Conservation (phyloP, 495 filamentous ascomycete species). For the Hypoxylon fuscum region DNA sequence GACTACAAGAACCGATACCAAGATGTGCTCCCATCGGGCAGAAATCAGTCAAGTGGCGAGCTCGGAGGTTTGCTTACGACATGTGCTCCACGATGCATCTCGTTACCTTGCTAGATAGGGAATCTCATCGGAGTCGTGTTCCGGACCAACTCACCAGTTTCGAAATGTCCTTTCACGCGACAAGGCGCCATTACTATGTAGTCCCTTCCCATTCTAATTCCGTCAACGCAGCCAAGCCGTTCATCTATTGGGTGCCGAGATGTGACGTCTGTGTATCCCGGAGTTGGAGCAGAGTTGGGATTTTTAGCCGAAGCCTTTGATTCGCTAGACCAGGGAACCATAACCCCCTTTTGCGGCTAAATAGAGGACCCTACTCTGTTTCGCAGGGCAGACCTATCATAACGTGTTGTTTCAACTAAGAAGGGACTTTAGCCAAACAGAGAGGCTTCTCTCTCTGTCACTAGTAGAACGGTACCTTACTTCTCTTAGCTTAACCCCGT, state of each 20-base stretch:
- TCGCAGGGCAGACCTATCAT: slow-evolving; percentile 39
- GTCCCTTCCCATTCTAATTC: slow-evolving; percentile 20
- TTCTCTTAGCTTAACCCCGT: slow-evolving; percentile 31
- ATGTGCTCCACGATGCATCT: slow-evolving; percentile 11
- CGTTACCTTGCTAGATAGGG: slow-evolving; percentile 9
- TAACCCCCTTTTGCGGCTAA: slow-evolving; percentile 39
- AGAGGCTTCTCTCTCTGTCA: slow-evolving; percentile 23
- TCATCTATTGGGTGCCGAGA: slow-evolving; percentile 31
- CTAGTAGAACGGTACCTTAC: slow-evolving; percentile 30
- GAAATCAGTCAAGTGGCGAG: slow-evolving; percentile 22
- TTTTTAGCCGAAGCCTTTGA: slow-evolving; percentile 35
- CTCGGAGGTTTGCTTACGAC: slow-evolving; percentile 12
- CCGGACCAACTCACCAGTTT: slow-evolving; percentile 18
- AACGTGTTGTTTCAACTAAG: slow-evolving; percentile 35
- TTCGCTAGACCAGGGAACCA: slow-evolving; percentile 24
- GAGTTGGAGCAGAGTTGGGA: slow-evolving; percentile 26
- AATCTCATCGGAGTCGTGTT: slow-evolving; percentile 34
- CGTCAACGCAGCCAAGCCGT: slow-evolving; percentile 25
- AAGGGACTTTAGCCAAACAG: slow-evolving; percentile 41
- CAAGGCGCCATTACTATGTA: slow-evolving; percentile 8
- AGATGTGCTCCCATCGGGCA: slow-evolving; percentile 32
- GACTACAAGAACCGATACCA: slow-evolving; percentile 2
- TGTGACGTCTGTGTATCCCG: slow-evolving; percentile 32
- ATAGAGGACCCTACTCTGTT: slow-evolving; percentile 28
- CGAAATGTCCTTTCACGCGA: slow-evolving; percentile 28